A percentile compares a stretch with the other conserved stretches of the same genome.
These are phyloP conservation scores for Trichosanthes cucumerina DNA, from an alignment of 306 rosid species.

Conservation along the genomic window DNA sequence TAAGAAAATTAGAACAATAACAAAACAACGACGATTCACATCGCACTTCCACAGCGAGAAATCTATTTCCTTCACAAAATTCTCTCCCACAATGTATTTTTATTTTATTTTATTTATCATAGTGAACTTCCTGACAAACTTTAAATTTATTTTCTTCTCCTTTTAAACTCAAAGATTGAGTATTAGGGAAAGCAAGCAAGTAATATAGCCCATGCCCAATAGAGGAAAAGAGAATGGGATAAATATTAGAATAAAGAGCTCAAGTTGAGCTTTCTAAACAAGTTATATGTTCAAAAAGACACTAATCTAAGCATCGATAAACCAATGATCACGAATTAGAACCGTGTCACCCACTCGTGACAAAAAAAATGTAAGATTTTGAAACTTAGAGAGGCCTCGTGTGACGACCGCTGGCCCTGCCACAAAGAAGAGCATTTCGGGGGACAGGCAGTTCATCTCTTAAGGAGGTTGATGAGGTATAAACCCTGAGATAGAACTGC, in stretches of 20 bases:
- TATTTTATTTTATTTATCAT: background rate
- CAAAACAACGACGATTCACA: too few species aligned
- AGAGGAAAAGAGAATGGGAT: background rate
- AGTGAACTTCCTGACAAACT: background rate
- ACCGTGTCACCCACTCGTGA: conserved; percentile 64
- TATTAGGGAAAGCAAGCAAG: background rate
- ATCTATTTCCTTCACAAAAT: too few species aligned
- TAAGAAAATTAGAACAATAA: too few species aligned
- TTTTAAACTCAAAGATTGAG: background rate
- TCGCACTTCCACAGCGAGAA: too few species aligned
- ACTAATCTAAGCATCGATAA: background rate
- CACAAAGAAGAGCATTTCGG: conserved; percentile 76
- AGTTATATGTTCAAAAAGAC: background rate
- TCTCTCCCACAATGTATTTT: too few species aligned
- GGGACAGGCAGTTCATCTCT: conserved; percentile 83
- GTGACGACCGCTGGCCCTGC: conserved; percentile 68
- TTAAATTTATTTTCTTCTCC: background rate
- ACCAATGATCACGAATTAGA: background rate
- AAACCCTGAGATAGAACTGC: conserved; percentile 80
- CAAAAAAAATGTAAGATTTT: conserved; percentile 1
- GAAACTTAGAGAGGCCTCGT: conserved; percentile 42
- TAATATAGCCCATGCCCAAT: too few species aligned
- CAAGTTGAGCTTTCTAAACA: conserved; percentile 6
- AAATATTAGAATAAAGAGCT: background rate
- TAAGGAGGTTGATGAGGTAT: conserved; percentile 47